Base-by-base conservation (phyloP, 2,329 filamentous ascomycete genomes). In the Talaromyces verruculosus region DNA sequence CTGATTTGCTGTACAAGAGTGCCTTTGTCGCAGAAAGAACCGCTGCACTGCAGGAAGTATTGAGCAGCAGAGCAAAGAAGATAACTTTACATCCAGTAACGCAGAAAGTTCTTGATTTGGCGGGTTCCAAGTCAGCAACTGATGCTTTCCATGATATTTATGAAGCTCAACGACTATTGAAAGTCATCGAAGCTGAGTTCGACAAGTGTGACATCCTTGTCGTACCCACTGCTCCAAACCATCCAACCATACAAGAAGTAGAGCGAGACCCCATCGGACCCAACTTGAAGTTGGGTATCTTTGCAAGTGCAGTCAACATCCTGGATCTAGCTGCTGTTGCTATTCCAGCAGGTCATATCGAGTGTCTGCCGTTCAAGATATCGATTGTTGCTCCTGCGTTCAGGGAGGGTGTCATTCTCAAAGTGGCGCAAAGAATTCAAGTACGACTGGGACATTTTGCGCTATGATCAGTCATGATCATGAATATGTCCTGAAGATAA, bases 221-320 rank as follows among this genome's bases (percentile, higher is more conserved):
- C 0, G 85, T 88, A 1, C 87, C 87, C 0, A 88, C 86, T 0
- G 78, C 84, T 15, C 86, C 86, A 5, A 80, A 77, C 1, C 83
- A 84, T 68, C 81, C 80, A 45, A 86, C 82, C 0, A 79, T 87
- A 2, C 77, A 81, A 19, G 80, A 86, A 66, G 79, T 88, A 57
- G 75, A 79, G 1, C 74, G 74, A 2, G 82, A 86, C 49, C 86
- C 86, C 0, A 78, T 88, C 25, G 74, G 73, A 17, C 80, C 84
- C 70, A 88, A 88, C 69, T 83, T 83, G 3, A 73, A 79, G 3
- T 71, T 87, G 5, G 84, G 85, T 5, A 82, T 80, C 45, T 88
- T 87, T 65, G 87, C 85, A 0, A 86, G 88, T 70, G 87, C 84
- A 70, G 87, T 83, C 17, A 88, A 88, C 69, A 84, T 88, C 33